Percentiles rank a stretch among this genome's conserved stretches.
Evolutionary conservation across 441 rosid genomes (phyloP).

Genomic region (Hura crepitans): DNA sequence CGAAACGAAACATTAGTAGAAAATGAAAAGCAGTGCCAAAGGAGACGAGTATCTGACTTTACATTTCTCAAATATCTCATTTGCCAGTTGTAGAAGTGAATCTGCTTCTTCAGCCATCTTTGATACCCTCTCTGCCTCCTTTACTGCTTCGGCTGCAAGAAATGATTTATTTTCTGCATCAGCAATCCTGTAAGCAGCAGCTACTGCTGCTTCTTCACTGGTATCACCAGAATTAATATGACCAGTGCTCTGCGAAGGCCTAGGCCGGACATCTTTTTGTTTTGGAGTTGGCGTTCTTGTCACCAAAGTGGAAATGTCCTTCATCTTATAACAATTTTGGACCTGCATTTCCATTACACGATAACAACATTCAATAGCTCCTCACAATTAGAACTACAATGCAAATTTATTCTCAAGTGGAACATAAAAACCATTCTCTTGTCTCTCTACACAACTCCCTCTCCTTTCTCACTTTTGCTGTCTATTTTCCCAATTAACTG

Average conservation of each 20-base stretch:
- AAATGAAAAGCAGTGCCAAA: constrained; percentile 1
- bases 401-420: neutral
- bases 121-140: constrained; percentile 56
- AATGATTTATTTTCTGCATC: constrained; percentile 64
- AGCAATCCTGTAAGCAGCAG: constrained; percentile 48
- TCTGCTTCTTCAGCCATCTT: constrained; percentile 57
- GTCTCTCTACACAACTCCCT: neutral
- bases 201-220: constrained; percentile 40
- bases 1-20: neutral
- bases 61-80: constrained; percentile 52
- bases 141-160: constrained; percentile 61
- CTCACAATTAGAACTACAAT: neutral
- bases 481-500: neutral
- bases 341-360: constrained; percentile 34
- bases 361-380: constrained; percentile 7
- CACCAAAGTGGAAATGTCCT: constrained; percentile 30
- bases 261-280: constrained; percentile 36
- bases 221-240: constrained; percentile 27
- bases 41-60: constrained; percentile 12
- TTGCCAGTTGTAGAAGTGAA: constrained; percentile 41
- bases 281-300: constrained; percentile 34
- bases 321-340: constrained; percentile 44
- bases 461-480: neutral
- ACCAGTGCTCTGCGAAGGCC: constrained; percentile 23
- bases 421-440: constrained; percentile 3